A percentile compares a stretch with the other conserved stretches of the same genome.
These are phyloP conservation scores for Babjeviella inositovora DNA, from an alignment of 805 yeast species.

Conservation along the genomic window DNA sequence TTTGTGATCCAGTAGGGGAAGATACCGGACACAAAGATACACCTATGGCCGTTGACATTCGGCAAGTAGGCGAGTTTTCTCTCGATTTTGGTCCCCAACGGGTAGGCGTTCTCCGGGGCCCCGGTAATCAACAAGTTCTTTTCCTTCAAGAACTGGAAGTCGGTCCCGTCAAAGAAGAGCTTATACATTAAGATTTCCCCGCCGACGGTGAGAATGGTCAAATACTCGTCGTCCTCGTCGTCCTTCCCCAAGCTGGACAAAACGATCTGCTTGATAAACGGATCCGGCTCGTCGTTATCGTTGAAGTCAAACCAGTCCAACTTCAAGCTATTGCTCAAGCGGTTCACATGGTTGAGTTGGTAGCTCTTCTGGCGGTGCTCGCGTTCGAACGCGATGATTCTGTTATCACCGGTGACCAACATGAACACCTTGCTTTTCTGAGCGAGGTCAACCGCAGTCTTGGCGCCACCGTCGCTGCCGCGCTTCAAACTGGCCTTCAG, in stretches of 20 bases:
- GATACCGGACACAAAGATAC: conserved; percentile 59
- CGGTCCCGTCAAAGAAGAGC: conserved; percentile 28
- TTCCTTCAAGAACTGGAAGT: conserved; percentile 20
- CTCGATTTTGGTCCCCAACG: conserved; percentile 53
- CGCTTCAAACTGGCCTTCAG: conserved; percentile 10
- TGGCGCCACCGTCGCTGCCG: conserved; percentile 6
- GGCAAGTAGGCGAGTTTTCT: conserved; percentile 47
- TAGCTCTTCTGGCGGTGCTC: conserved; percentile 35
- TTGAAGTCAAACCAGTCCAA: conserved; percentile 31
- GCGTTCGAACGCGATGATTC: conserved; percentile 47
- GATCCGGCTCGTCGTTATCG: conserved; percentile 45
- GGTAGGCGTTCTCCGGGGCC: conserved; percentile 67
- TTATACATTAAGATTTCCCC: conserved; percentile 66
- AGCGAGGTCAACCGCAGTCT: conserved; percentile 7
- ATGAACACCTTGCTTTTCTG: conserved; percentile 30
- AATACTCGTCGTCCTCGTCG: conserved; percentile 34
- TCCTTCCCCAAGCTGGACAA: conserved; percentile 53
- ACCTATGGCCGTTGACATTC: conserved; percentile 37
- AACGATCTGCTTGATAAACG: conserved; percentile 51
- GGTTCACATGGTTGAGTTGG: conserved; percentile 31
- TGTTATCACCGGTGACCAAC: conserved; percentile 63
- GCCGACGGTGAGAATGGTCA: conserved; percentile 63
- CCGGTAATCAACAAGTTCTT: conserved; percentile 40
- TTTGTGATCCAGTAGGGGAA: conserved; percentile 58
- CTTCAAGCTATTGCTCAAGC: conserved; percentile 22